Evolutionary conservation across 1,139 yeast genomes (phyloP).

Genomic region (Geotrichum aggregatum): DNA sequence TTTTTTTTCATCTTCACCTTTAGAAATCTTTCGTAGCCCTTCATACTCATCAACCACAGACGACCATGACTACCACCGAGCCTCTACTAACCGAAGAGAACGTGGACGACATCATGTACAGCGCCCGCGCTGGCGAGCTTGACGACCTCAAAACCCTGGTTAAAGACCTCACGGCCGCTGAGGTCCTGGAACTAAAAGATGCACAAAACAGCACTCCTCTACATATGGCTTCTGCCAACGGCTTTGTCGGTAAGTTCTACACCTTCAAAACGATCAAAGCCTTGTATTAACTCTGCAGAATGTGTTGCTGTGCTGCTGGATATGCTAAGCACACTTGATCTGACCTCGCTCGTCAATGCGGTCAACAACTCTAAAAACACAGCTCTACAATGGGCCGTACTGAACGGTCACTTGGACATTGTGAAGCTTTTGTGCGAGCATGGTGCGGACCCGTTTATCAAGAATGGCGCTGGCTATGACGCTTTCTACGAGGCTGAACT

Average conservation of each 20-base stretch:
- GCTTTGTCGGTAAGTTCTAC: constrained; percentile 46
- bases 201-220: constrained; percentile 67
- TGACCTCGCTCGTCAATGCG: constrained; percentile 47
- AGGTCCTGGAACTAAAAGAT: constrained; percentile 49
- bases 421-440: constrained; percentile 68
- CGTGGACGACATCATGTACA: constrained; percentile 73
- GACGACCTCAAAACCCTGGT: constrained; percentile 68
- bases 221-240: constrained; percentile 95
- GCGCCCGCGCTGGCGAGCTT: constrained; percentile 82
- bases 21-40: too few species aligned
- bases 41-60: too few species aligned
- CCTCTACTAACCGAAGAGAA: constrained; percentile 51
- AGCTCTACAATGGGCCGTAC: constrained; percentile 92
- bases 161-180: constrained; percentile 31
- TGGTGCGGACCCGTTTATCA: constrained; percentile 76
- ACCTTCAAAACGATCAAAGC: not conserved
- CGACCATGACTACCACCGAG: constrained; percentile 14
- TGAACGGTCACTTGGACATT: constrained; percentile 73
- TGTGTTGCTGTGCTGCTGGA: constrained; percentile 59
- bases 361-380: constrained; percentile 84
- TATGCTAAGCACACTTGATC: constrained; percentile 38
- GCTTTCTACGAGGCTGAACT: constrained; percentile 85
- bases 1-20: too few species aligned
- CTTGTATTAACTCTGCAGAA: constrained; percentile 37
- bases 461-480: constrained; percentile 75